Evolutionary conservation across 2,329 filamentous ascomycete genomes (phyloP).

Genomic region (Nigrograna mackinnonii): DNA sequence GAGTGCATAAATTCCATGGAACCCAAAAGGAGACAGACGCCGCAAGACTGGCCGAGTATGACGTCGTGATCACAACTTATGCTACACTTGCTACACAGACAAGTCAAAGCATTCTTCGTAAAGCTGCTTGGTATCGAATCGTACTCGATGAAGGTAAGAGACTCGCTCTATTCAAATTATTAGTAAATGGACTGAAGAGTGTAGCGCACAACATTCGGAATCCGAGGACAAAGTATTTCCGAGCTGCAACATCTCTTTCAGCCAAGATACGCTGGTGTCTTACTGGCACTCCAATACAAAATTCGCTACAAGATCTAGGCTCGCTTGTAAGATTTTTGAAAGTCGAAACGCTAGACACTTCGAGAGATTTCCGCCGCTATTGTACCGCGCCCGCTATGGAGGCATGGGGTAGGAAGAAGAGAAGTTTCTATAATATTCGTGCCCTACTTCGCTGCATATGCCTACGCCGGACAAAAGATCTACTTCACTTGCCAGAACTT

Average conservation of each 20-base stretch:
- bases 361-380: too few species aligned
- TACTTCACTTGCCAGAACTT: too few species aligned
- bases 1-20: too few species aligned
- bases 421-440: too few species aligned
- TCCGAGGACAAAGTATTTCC: constrained; percentile 30
- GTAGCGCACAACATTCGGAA: constrained; percentile 50
- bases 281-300: constrained; percentile 56
- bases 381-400: too few species aligned
- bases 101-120: background rate
- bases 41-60: too few species aligned
- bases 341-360: constrained; percentile 12
- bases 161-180: background rate
- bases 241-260: constrained; percentile 24
- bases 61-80: background rate
- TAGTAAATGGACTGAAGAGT: background rate
- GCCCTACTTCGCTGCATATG: too few species aligned
- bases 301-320: constrained; percentile 47
- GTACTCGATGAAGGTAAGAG: constrained; percentile 54
- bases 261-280: constrained; percentile 49
- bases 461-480: too few species aligned
- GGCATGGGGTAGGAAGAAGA: too few species aligned
- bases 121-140: constrained; percentile 42
- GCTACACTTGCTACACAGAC: background rate
- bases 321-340: constrained; percentile 50
- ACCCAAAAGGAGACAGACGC: too few species aligned